A percentile compares a stretch with the other conserved stretches of the same genome.
phyloP scores from a whole-genome alignment of 768 basidiomycete species.

The Pisolithus marmoratus region DNA sequence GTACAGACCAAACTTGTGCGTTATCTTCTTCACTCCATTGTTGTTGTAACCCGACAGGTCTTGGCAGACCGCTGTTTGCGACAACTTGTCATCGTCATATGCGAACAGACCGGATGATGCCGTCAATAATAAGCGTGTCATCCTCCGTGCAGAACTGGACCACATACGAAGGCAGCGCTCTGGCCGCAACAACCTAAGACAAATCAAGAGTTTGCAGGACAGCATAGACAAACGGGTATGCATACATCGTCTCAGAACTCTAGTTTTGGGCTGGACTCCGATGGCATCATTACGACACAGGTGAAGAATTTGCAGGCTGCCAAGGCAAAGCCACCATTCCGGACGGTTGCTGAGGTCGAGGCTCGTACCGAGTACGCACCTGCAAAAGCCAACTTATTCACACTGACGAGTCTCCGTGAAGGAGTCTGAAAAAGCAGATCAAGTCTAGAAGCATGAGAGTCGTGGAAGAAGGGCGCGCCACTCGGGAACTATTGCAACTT shows the following conservation, averaged over 20 bases:
- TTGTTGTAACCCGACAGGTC: constrained; percentile 1
- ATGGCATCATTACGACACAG: constrained; percentile 32
- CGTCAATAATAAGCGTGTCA: constrained; percentile 59
- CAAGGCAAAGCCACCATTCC: constrained; percentile 72
- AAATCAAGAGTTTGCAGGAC: constrained; percentile 76
- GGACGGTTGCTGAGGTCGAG: constrained; percentile 81
- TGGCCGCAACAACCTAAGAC: constrained; percentile 63
- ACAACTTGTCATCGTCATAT: constrained; percentile 55
- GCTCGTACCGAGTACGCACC: constrained; percentile 72
- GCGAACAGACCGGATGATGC: constrained; percentile 55
- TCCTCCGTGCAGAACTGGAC: constrained; percentile 78
- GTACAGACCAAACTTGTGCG: constrained; percentile 77
- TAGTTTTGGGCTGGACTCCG: background rate
- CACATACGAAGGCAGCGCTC: constrained; percentile 74
- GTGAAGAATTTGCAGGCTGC: constrained; percentile 82
- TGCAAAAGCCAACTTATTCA: background rate
- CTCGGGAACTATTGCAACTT: constrained; percentile 74
- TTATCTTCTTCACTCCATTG: constrained; percentile 11
- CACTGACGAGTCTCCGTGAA: constrained; percentile 25
- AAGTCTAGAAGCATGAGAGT: constrained; percentile 90
- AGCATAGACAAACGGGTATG: constrained; percentile 73
- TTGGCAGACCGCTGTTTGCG: constrained; percentile 58
- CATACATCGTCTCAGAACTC: background rate
- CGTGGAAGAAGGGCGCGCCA: constrained; percentile 90
- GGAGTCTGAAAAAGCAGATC: constrained; percentile 81